A percentile compares a stretch with the other conserved stretches of the same genome.
Conservation (phyloP, 495 filamentous ascomycete species). For the Xylaria intraflava region DNA sequence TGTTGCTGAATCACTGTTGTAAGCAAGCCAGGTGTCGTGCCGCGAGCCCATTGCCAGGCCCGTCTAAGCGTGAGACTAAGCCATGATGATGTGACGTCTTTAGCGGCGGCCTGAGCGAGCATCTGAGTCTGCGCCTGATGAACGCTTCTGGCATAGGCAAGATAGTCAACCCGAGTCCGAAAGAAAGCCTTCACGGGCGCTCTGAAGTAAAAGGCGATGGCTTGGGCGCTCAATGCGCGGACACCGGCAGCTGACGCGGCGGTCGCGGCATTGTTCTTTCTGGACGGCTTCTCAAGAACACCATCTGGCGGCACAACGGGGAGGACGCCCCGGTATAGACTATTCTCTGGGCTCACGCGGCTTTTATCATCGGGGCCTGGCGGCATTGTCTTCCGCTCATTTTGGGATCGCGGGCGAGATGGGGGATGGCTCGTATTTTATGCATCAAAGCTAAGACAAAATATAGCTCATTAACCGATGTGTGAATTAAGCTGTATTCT, state of each 20-base stretch:
- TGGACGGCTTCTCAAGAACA: constrained; percentile 37
- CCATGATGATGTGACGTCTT: constrained; percentile 17
- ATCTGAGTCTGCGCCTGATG: constrained; percentile 28
- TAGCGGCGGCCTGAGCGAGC: constrained; percentile 16
- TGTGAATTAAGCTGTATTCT: background rate
- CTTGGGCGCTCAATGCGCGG: constrained; percentile 69
- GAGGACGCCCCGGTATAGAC: constrained; percentile 29
- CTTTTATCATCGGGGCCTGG: constrained; percentile 24
- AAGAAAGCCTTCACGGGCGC: constrained; percentile 88
- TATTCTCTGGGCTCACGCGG: constrained; percentile 12
- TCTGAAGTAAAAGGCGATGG: constrained; percentile 82
- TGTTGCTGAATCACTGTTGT: constrained; percentile 70
- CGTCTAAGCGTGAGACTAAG: constrained; percentile 23
- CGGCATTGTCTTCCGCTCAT: constrained; percentile 26
- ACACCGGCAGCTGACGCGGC: constrained; percentile 67
- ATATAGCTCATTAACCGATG: too few species aligned
- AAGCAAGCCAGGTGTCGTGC: constrained; percentile 72
- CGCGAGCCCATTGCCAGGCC: constrained; percentile 56
- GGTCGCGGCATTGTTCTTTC: constrained; percentile 68
- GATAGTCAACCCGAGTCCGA: constrained; percentile 76
- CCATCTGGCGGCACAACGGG: constrained; percentile 33
- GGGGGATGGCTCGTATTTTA: too few species aligned
- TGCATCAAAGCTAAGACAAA: too few species aligned
- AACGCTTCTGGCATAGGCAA: constrained; percentile 42
- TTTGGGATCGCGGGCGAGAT: constrained; percentile 13